A percentile compares a stretch with the other conserved stretches of the same genome.
Evolutionary conservation across 331 rosid genomes (phyloP).

Genomic region (Quercus tomentella): DNA sequence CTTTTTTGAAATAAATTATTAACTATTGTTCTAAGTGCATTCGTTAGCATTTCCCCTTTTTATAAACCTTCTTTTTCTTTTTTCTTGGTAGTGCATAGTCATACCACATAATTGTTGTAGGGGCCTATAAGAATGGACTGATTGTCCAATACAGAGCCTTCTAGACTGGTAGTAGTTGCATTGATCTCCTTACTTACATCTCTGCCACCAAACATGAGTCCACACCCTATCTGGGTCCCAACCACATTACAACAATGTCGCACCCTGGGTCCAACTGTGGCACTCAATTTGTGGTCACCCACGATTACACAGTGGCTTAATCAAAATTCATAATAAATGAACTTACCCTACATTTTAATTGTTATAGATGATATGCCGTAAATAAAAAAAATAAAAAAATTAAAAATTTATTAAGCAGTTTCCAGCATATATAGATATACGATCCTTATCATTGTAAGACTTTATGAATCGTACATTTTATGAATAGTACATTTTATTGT

Average conservation of each 20-base stretch:
- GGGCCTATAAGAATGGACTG: not conserved
- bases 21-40: too few species aligned
- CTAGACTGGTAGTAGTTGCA: constrained; percentile 23
- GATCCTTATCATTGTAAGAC: too few species aligned
- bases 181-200: constrained; percentile 11
- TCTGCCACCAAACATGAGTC: constrained; percentile 20
- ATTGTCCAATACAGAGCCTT: not conserved
- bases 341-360: constrained; percentile 22
- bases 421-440: too few species aligned
- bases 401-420: not conserved
- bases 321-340: constrained; percentile 32
- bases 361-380: constrained; percentile 2
- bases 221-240: constrained; percentile 20
- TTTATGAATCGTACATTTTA: too few species aligned
- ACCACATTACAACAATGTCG: constrained; percentile 14
- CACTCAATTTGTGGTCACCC: constrained; percentile 15
- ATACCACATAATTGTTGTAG: constrained; percentile 4
- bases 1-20: too few species aligned
- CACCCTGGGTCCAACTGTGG: constrained; percentile 19
- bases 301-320: constrained; percentile 8
- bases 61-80: too few species aligned
- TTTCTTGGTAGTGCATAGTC: too few species aligned
- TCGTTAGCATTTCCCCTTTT: accelerated
- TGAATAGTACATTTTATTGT: too few species aligned
- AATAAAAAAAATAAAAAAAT: too few species aligned